Conservation (phyloP, 73 alveolate species). For the Effrenium voratum region DNA sequence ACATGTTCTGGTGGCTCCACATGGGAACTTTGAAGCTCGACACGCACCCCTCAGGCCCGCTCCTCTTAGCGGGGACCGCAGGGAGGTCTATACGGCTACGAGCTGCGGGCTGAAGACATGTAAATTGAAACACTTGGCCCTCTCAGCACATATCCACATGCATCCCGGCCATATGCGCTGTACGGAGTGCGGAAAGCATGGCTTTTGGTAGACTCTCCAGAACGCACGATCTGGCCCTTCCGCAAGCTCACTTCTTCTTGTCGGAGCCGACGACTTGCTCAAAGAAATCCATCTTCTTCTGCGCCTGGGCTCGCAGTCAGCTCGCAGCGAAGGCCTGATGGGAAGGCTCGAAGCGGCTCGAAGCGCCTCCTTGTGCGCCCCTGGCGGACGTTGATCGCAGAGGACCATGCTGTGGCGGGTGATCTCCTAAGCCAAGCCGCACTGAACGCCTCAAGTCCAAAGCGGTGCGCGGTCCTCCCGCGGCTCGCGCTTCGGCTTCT, state of each 20-base stretch:
- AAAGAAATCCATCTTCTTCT: slow-evolving; percentile 73
- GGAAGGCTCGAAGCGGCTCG: not conserved
- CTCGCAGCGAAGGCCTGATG: not conserved
- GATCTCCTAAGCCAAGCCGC: slow-evolving; percentile 40
- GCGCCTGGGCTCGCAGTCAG: slow-evolving; percentile 1
- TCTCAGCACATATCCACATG: too few species aligned
- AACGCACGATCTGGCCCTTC: not conserved
- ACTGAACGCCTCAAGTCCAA: not conserved
- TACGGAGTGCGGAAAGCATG: not conserved
- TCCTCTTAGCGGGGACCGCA: too few species aligned
- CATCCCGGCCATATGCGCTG: not conserved
- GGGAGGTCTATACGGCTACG: too few species aligned
- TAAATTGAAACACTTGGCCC: too few species aligned
- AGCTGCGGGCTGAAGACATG: not conserved
- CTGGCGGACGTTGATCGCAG: slow-evolving; percentile 83
- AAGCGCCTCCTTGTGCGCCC: slow-evolving; percentile 38
- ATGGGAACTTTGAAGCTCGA: too few species aligned
- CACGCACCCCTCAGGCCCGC: too few species aligned
- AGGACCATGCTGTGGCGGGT: slow-evolving; percentile 71
- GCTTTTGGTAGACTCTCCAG: not conserved
- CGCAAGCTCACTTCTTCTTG: slow-evolving; percentile 69
- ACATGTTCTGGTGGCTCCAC: too few species aligned
- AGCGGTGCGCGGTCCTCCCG: slow-evolving; percentile 41
- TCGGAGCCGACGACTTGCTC: slow-evolving; percentile 78
- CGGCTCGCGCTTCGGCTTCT: slow-evolving; percentile 85